These are phyloP conservation scores for Penicillium bovifimosum DNA, from an alignment of 495 filamentous ascomycete genomes.

Conservation along the genomic window DNA sequence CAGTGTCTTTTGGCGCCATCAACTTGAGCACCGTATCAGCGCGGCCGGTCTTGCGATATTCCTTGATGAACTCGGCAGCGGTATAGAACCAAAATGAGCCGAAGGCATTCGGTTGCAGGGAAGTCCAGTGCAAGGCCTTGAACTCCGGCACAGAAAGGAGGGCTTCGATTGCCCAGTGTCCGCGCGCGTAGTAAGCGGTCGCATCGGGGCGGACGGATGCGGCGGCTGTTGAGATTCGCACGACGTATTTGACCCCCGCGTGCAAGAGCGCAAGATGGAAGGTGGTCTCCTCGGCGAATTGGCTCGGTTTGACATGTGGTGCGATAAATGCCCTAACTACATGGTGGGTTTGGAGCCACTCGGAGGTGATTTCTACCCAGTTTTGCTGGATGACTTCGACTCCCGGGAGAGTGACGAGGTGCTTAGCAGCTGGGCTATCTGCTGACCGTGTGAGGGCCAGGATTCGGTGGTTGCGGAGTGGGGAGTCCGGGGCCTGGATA, in stretches of 20 bases:
- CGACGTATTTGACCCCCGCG: slow-evolving; percentile 43
- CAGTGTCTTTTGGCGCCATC: slow-evolving; percentile 26
- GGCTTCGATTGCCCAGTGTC: slow-evolving; percentile 44
- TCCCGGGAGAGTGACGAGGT: slow-evolving; percentile 32
- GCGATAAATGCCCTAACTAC: slow-evolving; percentile 41
- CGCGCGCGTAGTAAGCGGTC: slow-evolving; percentile 37
- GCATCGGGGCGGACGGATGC: slow-evolving; percentile 38
- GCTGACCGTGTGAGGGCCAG: slow-evolving; percentile 37
- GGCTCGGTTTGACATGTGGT: slow-evolving; percentile 31
- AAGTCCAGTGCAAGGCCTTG: slow-evolving; percentile 38
- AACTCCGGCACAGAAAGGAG: slow-evolving; percentile 37
- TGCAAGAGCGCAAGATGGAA: slow-evolving; percentile 34
- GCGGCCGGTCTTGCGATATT: slow-evolving; percentile 35
- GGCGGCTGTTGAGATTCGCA: slow-evolving; percentile 43
- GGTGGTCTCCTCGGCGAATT: slow-evolving; percentile 39
- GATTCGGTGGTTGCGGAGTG: too few species aligned
- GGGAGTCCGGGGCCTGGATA: too few species aligned
- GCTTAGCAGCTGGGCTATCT: slow-evolving; percentile 26
- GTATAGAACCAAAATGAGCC: slow-evolving; percentile 14
- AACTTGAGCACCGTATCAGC: slow-evolving; percentile 24
- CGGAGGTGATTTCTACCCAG: slow-evolving; percentile 38
- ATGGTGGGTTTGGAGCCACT: slow-evolving; percentile 38
- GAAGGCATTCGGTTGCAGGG: slow-evolving; percentile 43
- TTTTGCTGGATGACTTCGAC: slow-evolving; percentile 38
- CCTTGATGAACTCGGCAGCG: slow-evolving; percentile 26